Evolutionary conservation across 306 rosid species (phyloP).

Genomic region (Begonia loranthoides): DNA sequence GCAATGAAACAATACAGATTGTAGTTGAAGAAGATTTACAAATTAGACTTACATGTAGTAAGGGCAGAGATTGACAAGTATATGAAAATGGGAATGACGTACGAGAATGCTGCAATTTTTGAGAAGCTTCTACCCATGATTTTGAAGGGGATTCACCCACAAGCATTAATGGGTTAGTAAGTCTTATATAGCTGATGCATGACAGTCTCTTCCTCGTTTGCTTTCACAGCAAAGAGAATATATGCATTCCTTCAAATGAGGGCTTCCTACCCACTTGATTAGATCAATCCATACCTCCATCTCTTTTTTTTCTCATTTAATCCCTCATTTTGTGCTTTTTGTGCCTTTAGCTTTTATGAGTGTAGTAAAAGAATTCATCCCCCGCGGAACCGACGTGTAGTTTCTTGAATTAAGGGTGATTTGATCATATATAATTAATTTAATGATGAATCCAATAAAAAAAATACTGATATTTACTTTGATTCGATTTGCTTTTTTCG

Average conservation of each 20-base stretch:
- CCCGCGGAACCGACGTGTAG: background rate
- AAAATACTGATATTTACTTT: too few species aligned
- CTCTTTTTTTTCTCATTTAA: too few species aligned
- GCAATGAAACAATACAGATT: background rate
- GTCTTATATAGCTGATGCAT: conserved; percentile 7
- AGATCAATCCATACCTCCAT: background rate
- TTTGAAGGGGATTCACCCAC: background rate
- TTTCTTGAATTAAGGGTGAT: background rate
- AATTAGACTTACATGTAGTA: conserved; percentile 29
- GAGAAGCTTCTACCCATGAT: background rate
- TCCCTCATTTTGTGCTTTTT: background rate
- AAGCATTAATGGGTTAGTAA: conserved; percentile 16
- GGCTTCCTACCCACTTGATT: conserved; percentile 25
- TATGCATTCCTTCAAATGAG: conserved; percentile 64
- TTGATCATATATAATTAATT: background rate
- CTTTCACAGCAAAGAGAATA: conserved; percentile 43
- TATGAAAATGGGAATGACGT: conserved; percentile 21
- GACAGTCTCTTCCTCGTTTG: conserved; percentile 32
- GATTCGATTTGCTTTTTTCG: too few species aligned
- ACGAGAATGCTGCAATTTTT: conserved; percentile 30
- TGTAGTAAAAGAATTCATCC: background rate
- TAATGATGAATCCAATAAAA: background rate
- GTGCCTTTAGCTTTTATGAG: too few species aligned
- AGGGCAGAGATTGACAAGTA: conserved; percentile 17
- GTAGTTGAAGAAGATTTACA: background rate